These are phyloP conservation scores for Lentinula novae-zelandiae DNA, from an alignment of 1,284 basidiomycete species.

Conservation along the genomic window DNA sequence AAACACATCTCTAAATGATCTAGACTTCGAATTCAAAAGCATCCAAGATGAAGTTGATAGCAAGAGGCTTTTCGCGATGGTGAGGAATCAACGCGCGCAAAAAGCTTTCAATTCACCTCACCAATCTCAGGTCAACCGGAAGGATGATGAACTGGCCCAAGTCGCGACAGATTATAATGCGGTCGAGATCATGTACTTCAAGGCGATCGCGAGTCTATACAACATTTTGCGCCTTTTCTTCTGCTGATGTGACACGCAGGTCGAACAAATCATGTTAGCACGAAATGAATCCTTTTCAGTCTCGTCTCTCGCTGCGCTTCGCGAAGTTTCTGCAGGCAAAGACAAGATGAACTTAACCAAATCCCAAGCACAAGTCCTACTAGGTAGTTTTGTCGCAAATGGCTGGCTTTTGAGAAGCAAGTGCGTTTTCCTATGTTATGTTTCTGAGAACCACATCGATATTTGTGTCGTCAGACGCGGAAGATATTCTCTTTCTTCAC, in stretches of 20 bases:
- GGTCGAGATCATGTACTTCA: conserved; percentile 78
- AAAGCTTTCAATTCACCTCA: background rate
- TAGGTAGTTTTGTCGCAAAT: conserved; percentile 77
- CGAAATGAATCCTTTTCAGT: conserved; percentile 71
- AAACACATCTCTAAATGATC: conserved; percentile 56
- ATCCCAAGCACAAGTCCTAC: conserved; percentile 66
- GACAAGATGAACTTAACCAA: conserved; percentile 68
- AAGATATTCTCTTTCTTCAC: conserved; percentile 74
- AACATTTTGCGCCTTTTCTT: background rate
- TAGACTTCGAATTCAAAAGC: conserved; percentile 69
- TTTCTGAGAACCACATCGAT: background rate
- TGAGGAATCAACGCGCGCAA: conserved; percentile 29
- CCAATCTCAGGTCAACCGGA: conserved; percentile 61
- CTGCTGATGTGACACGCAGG: conserved; percentile 36
- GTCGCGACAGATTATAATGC: conserved; percentile 78
- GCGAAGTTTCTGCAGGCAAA: conserved; percentile 62
- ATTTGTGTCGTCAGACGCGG: conserved; percentile 44
- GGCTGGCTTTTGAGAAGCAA: conserved; percentile 78
- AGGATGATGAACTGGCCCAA: conserved; percentile 75
- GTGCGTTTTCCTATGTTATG: conserved; percentile 37
- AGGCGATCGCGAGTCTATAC: conserved; percentile 57
- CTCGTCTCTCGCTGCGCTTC: conserved; percentile 71
- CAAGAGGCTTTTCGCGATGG: conserved; percentile 60
- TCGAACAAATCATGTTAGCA: conserved; percentile 85
- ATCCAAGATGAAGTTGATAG: conserved; percentile 63